Evolutionary conservation across 495 filamentous ascomycete genomes (phyloP).

Genomic region (Choiromyces venosus): DNA sequence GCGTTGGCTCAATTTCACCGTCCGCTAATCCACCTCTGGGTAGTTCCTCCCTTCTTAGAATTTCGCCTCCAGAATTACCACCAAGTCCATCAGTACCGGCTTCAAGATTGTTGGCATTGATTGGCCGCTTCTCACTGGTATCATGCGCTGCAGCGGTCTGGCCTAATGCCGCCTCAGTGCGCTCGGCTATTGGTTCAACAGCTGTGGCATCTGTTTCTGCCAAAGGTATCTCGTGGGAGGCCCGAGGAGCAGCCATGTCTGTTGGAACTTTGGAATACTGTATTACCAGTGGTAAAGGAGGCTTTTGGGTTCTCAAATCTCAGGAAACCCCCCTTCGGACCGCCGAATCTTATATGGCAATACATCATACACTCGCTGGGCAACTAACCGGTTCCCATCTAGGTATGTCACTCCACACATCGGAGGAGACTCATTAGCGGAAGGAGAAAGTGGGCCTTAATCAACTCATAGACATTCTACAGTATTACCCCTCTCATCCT

Average conservation of each 20-base stretch:
- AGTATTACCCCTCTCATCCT: background rate
- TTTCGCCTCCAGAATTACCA: too few relatives aligned
- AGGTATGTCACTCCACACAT: background rate
- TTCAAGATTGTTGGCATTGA: too few relatives aligned
- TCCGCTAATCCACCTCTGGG: too few relatives aligned
- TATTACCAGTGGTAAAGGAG: too few relatives aligned
- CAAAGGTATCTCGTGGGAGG: background rate
- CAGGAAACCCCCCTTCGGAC: background rate
- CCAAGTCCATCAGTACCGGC: too few relatives aligned
- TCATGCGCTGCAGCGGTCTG: background rate
- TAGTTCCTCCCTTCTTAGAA: too few relatives aligned
- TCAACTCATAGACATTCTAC: background rate
- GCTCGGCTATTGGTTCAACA: background rate
- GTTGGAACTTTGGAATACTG: background rate
- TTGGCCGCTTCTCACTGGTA: too few relatives aligned
- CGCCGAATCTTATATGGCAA: background rate
- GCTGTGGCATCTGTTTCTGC: background rate
- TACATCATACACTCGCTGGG: background rate
- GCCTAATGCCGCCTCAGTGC: background rate
- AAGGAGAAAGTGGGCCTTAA: background rate
- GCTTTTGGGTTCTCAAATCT: background rate
- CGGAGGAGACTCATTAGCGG: background rate
- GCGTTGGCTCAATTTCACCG: constrained; percentile 53
- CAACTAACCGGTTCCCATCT: background rate
- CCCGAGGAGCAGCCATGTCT: background rate